Evolutionary conservation across 1,139 yeast species (phyloP).

Genomic region (Saccharomyces hybrid): DNA sequence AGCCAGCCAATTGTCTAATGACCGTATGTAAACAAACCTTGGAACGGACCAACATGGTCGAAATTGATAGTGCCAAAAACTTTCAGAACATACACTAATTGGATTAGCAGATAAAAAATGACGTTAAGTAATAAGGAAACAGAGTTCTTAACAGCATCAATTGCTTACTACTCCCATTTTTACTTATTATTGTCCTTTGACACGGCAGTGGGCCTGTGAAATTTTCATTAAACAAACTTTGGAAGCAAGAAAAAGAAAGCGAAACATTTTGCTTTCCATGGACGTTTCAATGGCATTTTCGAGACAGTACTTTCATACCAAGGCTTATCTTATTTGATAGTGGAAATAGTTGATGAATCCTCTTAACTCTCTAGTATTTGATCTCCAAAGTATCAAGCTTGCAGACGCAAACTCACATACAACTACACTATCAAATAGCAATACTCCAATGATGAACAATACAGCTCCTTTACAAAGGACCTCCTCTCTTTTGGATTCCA

Average conservation of each 20-base stretch:
- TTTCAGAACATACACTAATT: too few relatives aligned
- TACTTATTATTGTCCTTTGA: not conserved
- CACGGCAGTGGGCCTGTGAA: not conserved
- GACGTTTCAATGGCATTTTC: not conserved
- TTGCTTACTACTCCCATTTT: not conserved
- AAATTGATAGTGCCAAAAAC: not conserved
- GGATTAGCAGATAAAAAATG: too few relatives aligned
- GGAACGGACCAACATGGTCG: conserved; percentile 1
- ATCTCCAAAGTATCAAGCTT: not conserved
- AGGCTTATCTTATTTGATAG: not conserved
- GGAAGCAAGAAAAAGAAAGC: not conserved
- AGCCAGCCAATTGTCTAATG: not conserved
- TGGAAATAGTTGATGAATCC: not conserved
- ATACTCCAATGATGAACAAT: not conserved
- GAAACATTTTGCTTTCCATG: not conserved
- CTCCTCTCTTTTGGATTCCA: conserved; percentile 2
- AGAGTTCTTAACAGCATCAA: not conserved
- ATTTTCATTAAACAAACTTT: not conserved
- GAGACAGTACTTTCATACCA: not conserved
- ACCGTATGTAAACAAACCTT: not conserved
- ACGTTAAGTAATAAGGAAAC: too few relatives aligned
- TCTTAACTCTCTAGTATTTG: not conserved
- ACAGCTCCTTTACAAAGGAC: conserved; percentile 3
- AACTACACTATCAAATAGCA: not conserved
- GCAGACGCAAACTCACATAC: not conserved